Base-by-base conservation (phyloP, 805 yeast species). In the Myxozyma monticola region DNA sequence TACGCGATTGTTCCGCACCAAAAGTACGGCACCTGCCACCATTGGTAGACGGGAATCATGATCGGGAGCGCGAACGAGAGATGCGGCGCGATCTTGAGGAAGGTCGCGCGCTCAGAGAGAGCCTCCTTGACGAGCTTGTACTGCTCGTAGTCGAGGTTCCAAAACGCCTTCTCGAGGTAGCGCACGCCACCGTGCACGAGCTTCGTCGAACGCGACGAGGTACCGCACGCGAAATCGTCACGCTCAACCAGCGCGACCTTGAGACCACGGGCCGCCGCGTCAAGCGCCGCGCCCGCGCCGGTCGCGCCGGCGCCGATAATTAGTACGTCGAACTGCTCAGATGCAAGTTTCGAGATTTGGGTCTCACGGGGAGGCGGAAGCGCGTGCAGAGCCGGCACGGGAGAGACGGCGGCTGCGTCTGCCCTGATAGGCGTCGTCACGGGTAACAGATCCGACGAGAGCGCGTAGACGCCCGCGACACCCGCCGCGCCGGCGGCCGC, bases 131-230 rank as follows among this genome's bases (percentile, higher is more conserved):
- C 96, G 62, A 88, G 76, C 70, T 85, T 87, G 69, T 85, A 76
- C 73, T 90, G 98, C 54, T 83, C 91, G 69, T 87, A 88, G 50
- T 95, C 89, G 45, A 90, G 76, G 72, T 88, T 89, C 79, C 88
- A 88, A 63, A 90, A 81, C 34, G 97, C 97, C 74, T 90, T 90
- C 68, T 90, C 98, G 64, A 90, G 77, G 69, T 90, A 90, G 64
- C 98, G 77, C 37, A 90, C 96, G 68, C 98, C 98, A 60, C 98
- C 98, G 67, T 90, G 98, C 37, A 96, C 96, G 83, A 90, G 86
- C 72, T 90, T 90, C 42, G 98, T 90, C 14, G 96, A 86, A 64
- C 89, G 86, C 30, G 96, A 88, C 7, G 95, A 85, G 14, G 97
- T 91, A 36, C 96, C 96, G 8, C 88, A 77, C 6, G 96, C 96